These are phyloP conservation scores for Nakaseomyces glabratus DNA, from an alignment of 1,139 yeast species.

Conservation along the genomic window DNA sequence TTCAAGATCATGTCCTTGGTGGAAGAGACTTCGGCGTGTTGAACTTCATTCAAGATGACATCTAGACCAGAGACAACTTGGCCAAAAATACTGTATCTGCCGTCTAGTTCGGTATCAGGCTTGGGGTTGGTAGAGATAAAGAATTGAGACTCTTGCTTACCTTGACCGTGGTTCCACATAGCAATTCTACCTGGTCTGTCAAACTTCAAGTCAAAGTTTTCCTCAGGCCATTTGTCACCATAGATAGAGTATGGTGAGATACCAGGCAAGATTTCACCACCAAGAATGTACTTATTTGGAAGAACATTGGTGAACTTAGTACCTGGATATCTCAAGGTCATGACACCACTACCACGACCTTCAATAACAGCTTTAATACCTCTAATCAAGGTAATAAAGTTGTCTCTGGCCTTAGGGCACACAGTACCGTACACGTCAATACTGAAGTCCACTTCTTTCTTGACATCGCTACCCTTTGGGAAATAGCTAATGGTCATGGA, in stretches of 20 bases:
- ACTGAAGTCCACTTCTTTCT: conserved; percentile 36
- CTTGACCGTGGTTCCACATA: conserved; percentile 70
- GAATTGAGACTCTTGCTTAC: conserved; percentile 70
- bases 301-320: conserved; percentile 61
- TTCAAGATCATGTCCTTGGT: conserved; percentile 38
- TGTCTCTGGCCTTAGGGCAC: conserved; percentile 62
- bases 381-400: conserved; percentile 53
- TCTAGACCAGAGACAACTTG: conserved; percentile 61
- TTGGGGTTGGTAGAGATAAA: conserved; percentile 53
- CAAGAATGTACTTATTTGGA: conserved; percentile 60
- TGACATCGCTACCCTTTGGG: conserved; percentile 14
- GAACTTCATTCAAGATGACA: conserved; percentile 42
- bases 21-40: conserved; percentile 45
- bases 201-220: conserved; percentile 55
- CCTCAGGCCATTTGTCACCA: conserved; percentile 59
- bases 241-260: conserved; percentile 74
- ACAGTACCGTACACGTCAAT: conserved; percentile 63
- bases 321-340: conserved; percentile 49
- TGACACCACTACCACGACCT: conserved; percentile 39
- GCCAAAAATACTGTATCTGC: conserved; percentile 65
- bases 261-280: conserved; percentile 80
- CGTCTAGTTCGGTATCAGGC: conserved; percentile 59
- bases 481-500: conserved; percentile 21
- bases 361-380: conserved; percentile 38
- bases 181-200: conserved; percentile 60